These are phyloP conservation scores for Huntiella decipiens DNA, from an alignment of 2,329 filamentous ascomycete species.

Conservation along the genomic window DNA sequence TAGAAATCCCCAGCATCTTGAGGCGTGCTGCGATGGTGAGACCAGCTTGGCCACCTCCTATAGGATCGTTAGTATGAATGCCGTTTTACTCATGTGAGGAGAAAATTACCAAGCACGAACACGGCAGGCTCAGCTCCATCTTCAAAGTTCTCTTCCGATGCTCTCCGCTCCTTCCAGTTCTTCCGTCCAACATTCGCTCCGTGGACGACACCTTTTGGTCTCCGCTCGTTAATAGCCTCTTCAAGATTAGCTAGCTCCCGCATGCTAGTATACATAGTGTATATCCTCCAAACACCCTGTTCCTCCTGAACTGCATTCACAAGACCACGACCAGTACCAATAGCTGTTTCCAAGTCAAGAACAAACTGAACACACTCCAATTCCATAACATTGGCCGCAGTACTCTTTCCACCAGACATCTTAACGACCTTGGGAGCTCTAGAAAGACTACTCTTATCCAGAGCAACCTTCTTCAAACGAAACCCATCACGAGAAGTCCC, in stretches of 20 bases:
- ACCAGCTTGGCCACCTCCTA: slow-evolving; percentile 41
- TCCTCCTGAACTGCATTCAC: slow-evolving; percentile 28
- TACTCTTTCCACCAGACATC: slow-evolving; percentile 23
- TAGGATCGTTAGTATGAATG: neutral
- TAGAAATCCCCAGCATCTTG: slow-evolving; percentile 35
- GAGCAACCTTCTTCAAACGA: slow-evolving; percentile 23
- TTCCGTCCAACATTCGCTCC: slow-evolving; percentile 30
- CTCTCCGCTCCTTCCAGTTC: slow-evolving; percentile 41
- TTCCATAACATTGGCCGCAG: slow-evolving; percentile 17
- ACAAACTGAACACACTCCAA: slow-evolving; percentile 37
- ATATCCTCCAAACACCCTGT: slow-evolving; percentile 35
- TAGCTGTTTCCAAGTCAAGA: slow-evolving; percentile 30
- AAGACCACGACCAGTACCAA: slow-evolving; percentile 38
- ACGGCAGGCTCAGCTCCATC: slow-evolving; percentile 34
- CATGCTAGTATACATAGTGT: slow-evolving; percentile 43
- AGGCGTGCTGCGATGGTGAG: slow-evolving; percentile 38
- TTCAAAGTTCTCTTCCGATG: slow-evolving; percentile 26
- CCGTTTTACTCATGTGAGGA: neutral
- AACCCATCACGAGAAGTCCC: slow-evolving; percentile 20
- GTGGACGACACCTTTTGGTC: slow-evolving; percentile 38
- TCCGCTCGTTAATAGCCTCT: slow-evolving; percentile 26
- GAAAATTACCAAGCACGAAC: slow-evolving; percentile 36
- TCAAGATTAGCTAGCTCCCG: slow-evolving; percentile 33
- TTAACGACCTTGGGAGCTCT: slow-evolving; percentile 24
- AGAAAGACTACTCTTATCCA: slow-evolving; percentile 25